These are phyloP conservation scores for Phytopythium mirpurense DNA, from an alignment of 352 stramenopile species.

Conservation along the genomic window DNA sequence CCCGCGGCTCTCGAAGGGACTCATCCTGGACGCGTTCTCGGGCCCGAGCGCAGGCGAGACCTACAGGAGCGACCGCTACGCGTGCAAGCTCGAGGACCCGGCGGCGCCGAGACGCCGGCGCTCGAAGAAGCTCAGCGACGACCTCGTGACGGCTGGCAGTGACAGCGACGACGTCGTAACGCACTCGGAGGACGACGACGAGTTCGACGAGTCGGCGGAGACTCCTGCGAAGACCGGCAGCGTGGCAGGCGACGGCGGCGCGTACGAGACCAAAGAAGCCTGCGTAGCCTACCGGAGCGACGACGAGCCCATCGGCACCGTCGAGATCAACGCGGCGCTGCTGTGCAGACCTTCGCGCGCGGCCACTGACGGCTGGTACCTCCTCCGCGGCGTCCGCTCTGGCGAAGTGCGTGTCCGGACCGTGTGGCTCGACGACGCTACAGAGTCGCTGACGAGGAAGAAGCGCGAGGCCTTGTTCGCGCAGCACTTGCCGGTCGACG, in stretches of 20 bases:
- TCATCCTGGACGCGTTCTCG: slow-evolving; percentile 5
- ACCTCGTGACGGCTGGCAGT: slow-evolving; percentile 18
- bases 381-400: slow-evolving; percentile 29
- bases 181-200: slow-evolving; percentile 38
- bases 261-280: slow-evolving; percentile 8
- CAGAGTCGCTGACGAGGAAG: slow-evolving; percentile 10
- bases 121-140: slow-evolving; percentile 5
- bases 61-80: neutral
- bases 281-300: slow-evolving; percentile 6
- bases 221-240: neutral
- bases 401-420: slow-evolving; percentile 69
- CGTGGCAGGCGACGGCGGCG: slow-evolving; percentile 11
- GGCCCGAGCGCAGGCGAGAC: neutral
- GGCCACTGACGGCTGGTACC: slow-evolving; percentile 61
- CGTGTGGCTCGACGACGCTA: slow-evolving; percentile 27
- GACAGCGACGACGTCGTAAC: slow-evolving; percentile 50
- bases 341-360: slow-evolving; percentile 24
- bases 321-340: slow-evolving; percentile 41
- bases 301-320: slow-evolving; percentile 48
- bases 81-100: slow-evolving; percentile 2
- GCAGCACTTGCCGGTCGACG: slow-evolving; percentile 22
- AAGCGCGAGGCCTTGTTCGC: slow-evolving; percentile 36
- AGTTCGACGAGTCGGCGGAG: slow-evolving; percentile 4
- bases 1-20: neutral
- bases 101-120: neutral